phyloP scores from a whole-genome alignment of 2,329 filamentous ascomycete species.

The Helminthosporium solani region DNA sequence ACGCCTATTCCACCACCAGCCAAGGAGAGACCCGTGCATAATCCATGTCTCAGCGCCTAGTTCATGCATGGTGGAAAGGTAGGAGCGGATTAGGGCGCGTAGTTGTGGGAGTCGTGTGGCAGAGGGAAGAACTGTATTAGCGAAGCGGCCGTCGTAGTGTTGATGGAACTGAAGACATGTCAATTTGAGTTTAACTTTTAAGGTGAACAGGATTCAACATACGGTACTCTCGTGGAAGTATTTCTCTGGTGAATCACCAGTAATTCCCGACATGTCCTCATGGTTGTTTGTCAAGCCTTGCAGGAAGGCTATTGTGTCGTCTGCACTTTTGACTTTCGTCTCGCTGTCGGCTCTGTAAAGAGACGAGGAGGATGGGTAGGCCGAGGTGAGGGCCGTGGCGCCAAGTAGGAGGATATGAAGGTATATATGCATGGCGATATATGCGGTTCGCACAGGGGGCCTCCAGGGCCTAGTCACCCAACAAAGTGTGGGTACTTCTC shows the following conservation, averaged over 20 bases:
- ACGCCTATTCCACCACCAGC: conserved; percentile 64
- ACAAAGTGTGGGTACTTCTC: too few species aligned
- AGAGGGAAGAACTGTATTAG: conserved; percentile 46
- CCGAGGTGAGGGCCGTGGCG: conserved; percentile 1
- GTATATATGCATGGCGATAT: not conserved
- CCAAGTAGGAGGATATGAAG: conserved; percentile 1
- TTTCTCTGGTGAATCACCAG: conserved; percentile 20
- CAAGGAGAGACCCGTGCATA: conserved; percentile 62
- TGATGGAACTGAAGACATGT: conserved; percentile 49
- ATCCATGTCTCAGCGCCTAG: conserved; percentile 63
- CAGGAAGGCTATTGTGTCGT: conserved; percentile 4
- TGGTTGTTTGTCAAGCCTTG: conserved; percentile 8
- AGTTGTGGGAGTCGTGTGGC: conserved; percentile 52
- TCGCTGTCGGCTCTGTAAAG: not conserved
- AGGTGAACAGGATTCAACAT: conserved; percentile 3
- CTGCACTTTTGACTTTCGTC: not conserved
- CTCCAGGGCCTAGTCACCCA: too few species aligned
- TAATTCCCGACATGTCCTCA: conserved; percentile 11
- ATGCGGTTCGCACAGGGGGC: too few species aligned
- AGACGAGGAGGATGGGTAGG: conserved; percentile 4
- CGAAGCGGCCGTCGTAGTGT: conserved; percentile 61
- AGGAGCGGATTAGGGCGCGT: conserved; percentile 55
- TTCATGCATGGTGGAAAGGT: conserved; percentile 57
- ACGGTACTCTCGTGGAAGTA: conserved; percentile 41
- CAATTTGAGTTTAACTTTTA: not conserved